A percentile compares a stretch with the other conserved stretches of the same genome.
Conservation (phyloP, 129 eudicot genomes). For the Lactuca saligna region DNA sequence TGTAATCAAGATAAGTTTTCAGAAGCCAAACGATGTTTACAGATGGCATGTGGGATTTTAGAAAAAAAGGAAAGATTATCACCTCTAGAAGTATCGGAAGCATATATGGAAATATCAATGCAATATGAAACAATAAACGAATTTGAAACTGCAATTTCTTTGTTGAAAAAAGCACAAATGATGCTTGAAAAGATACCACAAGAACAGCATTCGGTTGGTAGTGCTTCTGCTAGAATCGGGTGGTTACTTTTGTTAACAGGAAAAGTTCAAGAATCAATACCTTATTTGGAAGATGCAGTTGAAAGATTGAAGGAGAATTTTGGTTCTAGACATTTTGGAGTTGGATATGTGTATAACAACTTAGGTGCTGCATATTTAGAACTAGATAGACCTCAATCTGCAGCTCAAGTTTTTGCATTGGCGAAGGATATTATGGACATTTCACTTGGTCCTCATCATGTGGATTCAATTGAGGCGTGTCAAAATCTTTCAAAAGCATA, state of each 20-base stretch:
- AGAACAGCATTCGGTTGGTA: constrained; percentile 82
- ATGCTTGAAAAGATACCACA: constrained; percentile 81
- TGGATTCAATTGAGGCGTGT: constrained; percentile 78
- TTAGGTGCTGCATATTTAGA: constrained; percentile 89
- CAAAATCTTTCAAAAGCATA: constrained; percentile 95
- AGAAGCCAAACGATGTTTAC: constrained; percentile 75
- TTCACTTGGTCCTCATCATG: constrained; percentile 83
- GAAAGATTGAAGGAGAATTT: constrained; percentile 84
- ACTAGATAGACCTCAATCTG: constrained; percentile 83
- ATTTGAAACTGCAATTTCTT: constrained; percentile 73
- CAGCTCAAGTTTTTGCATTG: constrained; percentile 85
- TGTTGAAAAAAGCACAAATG: constrained; percentile 63
- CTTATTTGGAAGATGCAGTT: constrained; percentile 85
- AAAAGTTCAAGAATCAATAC: constrained; percentile 62
- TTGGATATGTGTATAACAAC: constrained; percentile 82
- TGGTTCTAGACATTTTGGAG: constrained; percentile 84
- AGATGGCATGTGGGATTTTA: constrained; percentile 63
- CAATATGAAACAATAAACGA: constrained; percentile 81
- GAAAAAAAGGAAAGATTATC: constrained; percentile 52
- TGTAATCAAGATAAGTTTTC: constrained; percentile 62
- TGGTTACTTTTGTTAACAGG: constrained; percentile 85
- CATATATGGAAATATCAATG: constrained; percentile 79
- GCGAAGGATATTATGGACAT: constrained; percentile 93
- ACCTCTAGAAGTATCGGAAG: constrained; percentile 65
- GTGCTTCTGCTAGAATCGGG: constrained; percentile 85